These are phyloP conservation scores for Benincasa hispida DNA, from an alignment of 306 rosid species.

Conservation along the genomic window DNA sequence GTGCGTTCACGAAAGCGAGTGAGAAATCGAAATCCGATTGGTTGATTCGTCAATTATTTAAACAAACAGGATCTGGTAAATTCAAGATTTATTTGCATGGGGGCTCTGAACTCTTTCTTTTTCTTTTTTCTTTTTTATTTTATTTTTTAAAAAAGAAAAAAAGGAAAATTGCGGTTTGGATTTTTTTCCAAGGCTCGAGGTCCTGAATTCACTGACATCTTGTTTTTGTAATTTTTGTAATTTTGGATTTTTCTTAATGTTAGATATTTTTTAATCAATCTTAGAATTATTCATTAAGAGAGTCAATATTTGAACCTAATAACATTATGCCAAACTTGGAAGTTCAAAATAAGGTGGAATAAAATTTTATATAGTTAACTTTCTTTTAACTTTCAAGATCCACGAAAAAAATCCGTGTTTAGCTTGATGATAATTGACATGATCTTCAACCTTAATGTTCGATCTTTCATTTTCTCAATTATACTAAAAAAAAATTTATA, in stretches of 20 bases:
- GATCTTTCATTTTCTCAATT: too few species aligned
- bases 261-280: background rate
- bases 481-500: too few species aligned
- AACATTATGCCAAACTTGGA: too few species aligned
- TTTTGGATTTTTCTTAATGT: background rate
- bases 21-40: background rate
- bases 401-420: too few species aligned
- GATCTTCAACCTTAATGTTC: too few species aligned
- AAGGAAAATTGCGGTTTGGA: background rate
- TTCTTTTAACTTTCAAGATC: too few species aligned
- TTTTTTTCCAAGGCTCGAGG: background rate
- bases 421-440: too few species aligned
- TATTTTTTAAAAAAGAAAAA: too few species aligned
- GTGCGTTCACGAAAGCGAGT: background rate
- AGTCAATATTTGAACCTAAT: too few species aligned
- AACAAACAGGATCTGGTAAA: background rate
- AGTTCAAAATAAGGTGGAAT: too few species aligned
- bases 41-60: constrained; percentile 3
- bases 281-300: too few species aligned
- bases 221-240: background rate
- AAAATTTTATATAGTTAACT: too few species aligned
- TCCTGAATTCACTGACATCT: background rate
- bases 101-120: background rate
- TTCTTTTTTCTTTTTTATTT: background rate
- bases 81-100: background rate